Base-by-base conservation (phyloP, 306 rosid species). In the Lathyrus tuberosus region DNA sequence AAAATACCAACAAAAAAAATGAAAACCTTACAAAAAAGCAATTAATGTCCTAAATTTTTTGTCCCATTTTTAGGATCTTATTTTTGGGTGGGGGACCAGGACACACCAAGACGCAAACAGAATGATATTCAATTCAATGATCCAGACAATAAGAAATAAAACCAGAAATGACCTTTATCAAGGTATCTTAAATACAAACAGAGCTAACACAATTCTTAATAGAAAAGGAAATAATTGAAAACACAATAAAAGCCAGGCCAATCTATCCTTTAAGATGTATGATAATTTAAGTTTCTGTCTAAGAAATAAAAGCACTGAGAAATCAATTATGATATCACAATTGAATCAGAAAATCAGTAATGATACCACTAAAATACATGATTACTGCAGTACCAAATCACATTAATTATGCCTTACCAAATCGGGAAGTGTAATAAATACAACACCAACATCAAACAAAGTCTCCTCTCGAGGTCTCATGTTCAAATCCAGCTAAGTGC, bases 321-420 rank as follows among this genome's bases (percentile, higher is more conserved):
- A 72, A 78, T 65, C 47, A 76, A 76, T 65, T 47, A 79, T 40
- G 75, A 38, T 46, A 38, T 30, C 47, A 16, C 0, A 33, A 33
- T 20, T 69, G 60, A 61, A 73, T 56, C 22, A 10, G 10, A 60
- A 62, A 65, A 74, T n/a, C n/a, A n/a, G n/a, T n/a, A n/a, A n/a
- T n/a, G 12, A 56, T 41, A 40, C 65, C 64, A 76, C 76, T 35
- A 62, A 70, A 67, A 35, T 26, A 37, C 47, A 24, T 42, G 17
- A 24, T 16, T n/a, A 58, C 43, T 62, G n/a, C 70, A 62, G 61
- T 37, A 38, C 2, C 65, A 67, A 59, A 68, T 86, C 65, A 56
- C 51, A 63, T 80, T 65, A 78, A 68, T 62, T 67, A 12, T 24
- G 33, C 57, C 57, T 73, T 42, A 79, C 73, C 74, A 59, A 42